Conservation (phyloP, 148 eudicot genomes). For the Rhododendron griersonianum region DNA sequence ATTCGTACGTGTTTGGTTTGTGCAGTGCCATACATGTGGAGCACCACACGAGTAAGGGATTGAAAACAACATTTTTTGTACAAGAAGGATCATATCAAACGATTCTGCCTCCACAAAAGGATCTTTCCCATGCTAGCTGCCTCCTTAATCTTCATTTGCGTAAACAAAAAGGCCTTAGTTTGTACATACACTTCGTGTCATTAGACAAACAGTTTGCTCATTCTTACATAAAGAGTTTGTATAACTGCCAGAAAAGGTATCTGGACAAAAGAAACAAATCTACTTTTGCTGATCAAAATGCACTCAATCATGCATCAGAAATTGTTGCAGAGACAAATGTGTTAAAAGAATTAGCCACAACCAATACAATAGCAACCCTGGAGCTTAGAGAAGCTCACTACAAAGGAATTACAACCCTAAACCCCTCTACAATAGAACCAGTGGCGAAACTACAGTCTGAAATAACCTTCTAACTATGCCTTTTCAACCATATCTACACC, state of each 20-base stretch:
- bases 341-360: neutral
- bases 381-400: conserved; percentile 28
- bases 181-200: neutral
- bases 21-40: neutral
- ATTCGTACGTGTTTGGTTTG: neutral
- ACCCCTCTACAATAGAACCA: neutral
- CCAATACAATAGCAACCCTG: too few species aligned
- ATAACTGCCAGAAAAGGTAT: neutral
- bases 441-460: neutral
- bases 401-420: neutral
- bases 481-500: neutral
- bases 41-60: neutral
- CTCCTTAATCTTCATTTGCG: neutral
- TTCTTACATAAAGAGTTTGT: neutral
- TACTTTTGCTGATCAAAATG: too few species aligned
- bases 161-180: too few species aligned
- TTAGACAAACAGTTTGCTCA: neutral
- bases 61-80: too few species aligned
- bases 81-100: neutral
- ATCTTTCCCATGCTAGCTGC: neutral
- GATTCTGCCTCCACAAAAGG: neutral
- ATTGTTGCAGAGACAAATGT: neutral
- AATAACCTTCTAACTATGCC: neutral
- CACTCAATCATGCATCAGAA: neutral
- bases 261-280: neutral